These are phyloP conservation scores for Epichloe bromicola DNA, from an alignment of 2,329 filamentous ascomycete genomes.

Conservation along the genomic window DNA sequence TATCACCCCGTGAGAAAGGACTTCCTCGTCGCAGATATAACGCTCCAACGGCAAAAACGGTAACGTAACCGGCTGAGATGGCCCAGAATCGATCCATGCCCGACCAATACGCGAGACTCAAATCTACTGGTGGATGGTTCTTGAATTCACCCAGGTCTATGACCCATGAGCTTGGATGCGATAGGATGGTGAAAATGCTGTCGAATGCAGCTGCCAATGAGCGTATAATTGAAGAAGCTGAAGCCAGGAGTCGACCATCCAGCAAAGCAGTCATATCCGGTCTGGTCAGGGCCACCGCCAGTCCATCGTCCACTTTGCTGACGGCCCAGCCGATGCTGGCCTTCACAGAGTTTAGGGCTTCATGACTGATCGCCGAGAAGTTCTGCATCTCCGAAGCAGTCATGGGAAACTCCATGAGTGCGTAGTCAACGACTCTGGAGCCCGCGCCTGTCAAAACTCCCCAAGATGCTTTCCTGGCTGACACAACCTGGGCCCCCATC, in stretches of 20 bases:
- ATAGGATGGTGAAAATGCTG: conserved; percentile 15
- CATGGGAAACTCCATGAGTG: conserved; percentile 37
- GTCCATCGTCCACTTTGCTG: conserved; percentile 21
- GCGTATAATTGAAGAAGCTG: background rate
- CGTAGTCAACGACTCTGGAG: conserved; percentile 34
- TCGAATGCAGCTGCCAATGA: conserved; percentile 11
- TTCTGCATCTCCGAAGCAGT: conserved; percentile 54
- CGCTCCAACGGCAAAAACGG: conserved; percentile 60
- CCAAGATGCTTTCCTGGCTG: conserved; percentile 27
- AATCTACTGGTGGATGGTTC: conserved; percentile 30
- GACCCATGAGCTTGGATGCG: conserved; percentile 43
- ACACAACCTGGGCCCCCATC: conserved; percentile 17
- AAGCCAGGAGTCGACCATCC: conserved; percentile 8
- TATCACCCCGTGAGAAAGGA: conserved; percentile 47
- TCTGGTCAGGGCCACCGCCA: conserved; percentile 30
- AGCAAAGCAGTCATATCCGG: conserved; percentile 23
- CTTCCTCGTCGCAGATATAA: conserved; percentile 66
- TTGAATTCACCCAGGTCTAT: conserved; percentile 39
- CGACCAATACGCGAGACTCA: conserved; percentile 54
- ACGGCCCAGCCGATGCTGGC: conserved; percentile 31
- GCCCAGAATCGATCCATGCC: conserved; percentile 54
- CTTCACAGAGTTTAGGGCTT: conserved; percentile 51
- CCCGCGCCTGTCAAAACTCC: conserved; percentile 28
- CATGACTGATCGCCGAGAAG: conserved; percentile 65
- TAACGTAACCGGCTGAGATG: conserved; percentile 67